Percentiles rank a stretch among this genome's conserved stretches.
Conservation (phyloP, 2,329 filamentous ascomycete genomes). For the Alternaria ventricosa region DNA sequence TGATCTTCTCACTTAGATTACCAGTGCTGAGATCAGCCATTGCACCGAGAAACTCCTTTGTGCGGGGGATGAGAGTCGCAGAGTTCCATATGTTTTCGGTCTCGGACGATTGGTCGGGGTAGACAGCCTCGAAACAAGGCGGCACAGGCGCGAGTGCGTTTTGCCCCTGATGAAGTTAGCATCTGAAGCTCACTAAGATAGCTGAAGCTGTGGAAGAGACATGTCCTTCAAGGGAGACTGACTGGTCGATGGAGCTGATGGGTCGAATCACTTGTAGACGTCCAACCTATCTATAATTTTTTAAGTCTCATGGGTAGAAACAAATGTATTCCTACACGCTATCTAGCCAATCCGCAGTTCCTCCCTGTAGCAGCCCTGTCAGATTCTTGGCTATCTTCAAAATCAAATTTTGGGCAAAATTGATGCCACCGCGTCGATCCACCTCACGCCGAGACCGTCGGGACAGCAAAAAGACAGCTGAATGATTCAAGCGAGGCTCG, state of each 20-base stretch:
- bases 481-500: slow-evolving; percentile 32
- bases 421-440: not conserved
- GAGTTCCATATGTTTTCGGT: not conserved
- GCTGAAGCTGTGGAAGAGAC: not conserved
- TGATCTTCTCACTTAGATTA: not conserved
- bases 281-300: not conserved
- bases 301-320: not conserved
- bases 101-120: not conserved
- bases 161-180: not conserved
- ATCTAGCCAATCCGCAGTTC: not conserved
- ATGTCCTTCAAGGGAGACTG: accelerated
- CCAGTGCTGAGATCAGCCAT: not conserved
- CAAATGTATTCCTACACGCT: not conserved
- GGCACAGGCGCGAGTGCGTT: not conserved
- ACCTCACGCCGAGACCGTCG: not conserved
- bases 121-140: not conserved
- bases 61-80: not conserved
- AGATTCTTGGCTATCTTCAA: not conserved
- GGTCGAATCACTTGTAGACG: not conserved
- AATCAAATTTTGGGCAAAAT: not conserved
- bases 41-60: not conserved
- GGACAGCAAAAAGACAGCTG: slow-evolving; percentile 3
- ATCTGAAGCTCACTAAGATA: not conserved
- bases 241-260: not conserved
- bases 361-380: not conserved